These are phyloP conservation scores for Paraconiothyrium sp. DNA, from an alignment of 2,329 filamentous ascomycete genomes.

Conservation along the genomic window DNA sequence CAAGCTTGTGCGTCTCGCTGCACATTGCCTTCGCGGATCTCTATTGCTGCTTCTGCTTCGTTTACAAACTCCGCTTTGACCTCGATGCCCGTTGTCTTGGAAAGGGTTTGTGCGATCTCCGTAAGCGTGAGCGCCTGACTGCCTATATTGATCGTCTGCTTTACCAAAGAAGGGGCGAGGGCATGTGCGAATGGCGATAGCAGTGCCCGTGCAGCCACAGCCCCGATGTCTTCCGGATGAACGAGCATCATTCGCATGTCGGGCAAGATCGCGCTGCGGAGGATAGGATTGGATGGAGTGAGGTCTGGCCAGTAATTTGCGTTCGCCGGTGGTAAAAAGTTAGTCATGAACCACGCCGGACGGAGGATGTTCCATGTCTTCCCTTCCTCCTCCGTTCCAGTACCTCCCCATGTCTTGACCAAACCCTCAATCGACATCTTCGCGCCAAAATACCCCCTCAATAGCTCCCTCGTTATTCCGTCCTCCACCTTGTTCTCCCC, in stretches of 20 bases:
- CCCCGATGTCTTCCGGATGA: not conserved
- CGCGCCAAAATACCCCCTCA: conserved; percentile 2
- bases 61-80: not conserved
- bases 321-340: not conserved
- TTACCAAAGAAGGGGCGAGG: not conserved
- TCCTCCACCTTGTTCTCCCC: not conserved
- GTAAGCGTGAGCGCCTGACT: not conserved
- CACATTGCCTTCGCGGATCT: not conserved
- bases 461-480: not conserved
- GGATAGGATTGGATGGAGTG: not conserved
- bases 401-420: not conserved
- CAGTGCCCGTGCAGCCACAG: not conserved
- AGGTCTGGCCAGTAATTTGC: conserved; percentile 1
- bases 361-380: not conserved
- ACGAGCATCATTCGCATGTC: not conserved
- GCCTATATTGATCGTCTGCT: not conserved
- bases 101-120: not conserved
- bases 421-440: not conserved
- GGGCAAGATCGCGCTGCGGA: not conserved
- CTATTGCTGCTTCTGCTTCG: not conserved
- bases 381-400: not conserved
- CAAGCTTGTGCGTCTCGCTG: conserved; percentile 7
- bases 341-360: conserved; percentile 5
- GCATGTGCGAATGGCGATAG: not conserved
- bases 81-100: not conserved